A percentile compares a stretch with the other conserved stretches of the same genome.
These are phyloP conservation scores for Tolypocladium ovalisporum DNA, from an alignment of 2,329 filamentous ascomycete genomes.

Conservation along the genomic window DNA sequence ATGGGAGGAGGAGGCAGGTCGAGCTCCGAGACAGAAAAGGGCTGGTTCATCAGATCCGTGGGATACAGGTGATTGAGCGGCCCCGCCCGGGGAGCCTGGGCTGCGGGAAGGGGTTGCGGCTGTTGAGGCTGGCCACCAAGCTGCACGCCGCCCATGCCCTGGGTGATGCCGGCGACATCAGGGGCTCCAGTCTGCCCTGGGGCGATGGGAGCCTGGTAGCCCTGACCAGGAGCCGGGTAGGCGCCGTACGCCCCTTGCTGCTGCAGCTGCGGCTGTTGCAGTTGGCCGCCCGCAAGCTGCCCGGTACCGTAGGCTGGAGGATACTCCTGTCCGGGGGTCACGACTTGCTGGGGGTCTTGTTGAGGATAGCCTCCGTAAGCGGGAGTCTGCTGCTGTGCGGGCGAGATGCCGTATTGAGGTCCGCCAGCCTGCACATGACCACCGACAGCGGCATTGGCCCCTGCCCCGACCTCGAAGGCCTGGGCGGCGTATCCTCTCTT, in stretches of 20 bases:
- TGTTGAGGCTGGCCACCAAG: slow-evolving; percentile 45
- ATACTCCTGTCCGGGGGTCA: slow-evolving; percentile 29
- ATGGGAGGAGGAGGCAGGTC: slow-evolving; percentile 87
- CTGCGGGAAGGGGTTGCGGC: slow-evolving; percentile 28
- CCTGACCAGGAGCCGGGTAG: slow-evolving; percentile 41
- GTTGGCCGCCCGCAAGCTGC: slow-evolving; percentile 18
- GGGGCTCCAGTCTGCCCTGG: slow-evolving; percentile 19
- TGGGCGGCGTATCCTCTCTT: slow-evolving; percentile 91
- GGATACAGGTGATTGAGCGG: slow-evolving; percentile 82
- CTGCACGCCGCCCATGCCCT: slow-evolving; percentile 78
- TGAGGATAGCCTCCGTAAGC: slow-evolving; percentile 52
- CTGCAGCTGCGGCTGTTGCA: slow-evolving; percentile 8
- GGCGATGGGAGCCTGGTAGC: slow-evolving; percentile 46
- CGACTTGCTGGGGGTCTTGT: slow-evolving; percentile 30
- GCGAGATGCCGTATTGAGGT: slow-evolving; percentile 35
- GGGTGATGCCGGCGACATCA: slow-evolving; percentile 62
- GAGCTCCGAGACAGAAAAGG: slow-evolving; percentile 87
- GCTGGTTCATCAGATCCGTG: slow-evolving; percentile 82
- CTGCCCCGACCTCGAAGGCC: slow-evolving; percentile 84
- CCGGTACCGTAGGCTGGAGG: slow-evolving; percentile 32
- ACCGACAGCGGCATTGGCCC: slow-evolving; percentile 61
- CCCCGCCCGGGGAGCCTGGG: slow-evolving; percentile 31
- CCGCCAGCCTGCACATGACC: slow-evolving; percentile 30
- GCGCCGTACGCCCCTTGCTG: slow-evolving; percentile 28
- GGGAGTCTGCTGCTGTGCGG: slow-evolving; percentile 27